phyloP scores from a whole-genome alignment of 2,329 filamentous ascomycete species.

The Apiospora koreana region DNA sequence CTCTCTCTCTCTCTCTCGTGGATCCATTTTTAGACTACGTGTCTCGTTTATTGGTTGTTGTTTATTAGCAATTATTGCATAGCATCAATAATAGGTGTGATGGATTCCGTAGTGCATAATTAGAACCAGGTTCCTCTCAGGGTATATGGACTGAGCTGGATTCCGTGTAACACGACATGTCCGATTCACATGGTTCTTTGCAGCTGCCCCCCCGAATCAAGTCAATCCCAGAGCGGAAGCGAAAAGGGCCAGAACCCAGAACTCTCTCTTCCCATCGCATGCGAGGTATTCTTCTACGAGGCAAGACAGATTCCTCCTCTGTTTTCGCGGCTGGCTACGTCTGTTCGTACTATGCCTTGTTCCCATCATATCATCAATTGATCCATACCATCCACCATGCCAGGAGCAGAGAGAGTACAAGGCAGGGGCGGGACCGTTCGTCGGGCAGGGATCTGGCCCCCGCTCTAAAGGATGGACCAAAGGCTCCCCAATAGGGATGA shows the following conservation, averaged over 20 bases:
- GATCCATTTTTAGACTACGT: background rate
- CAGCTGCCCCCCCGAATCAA: background rate
- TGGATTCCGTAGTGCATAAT: background rate
- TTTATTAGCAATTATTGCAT: slow-evolving; percentile 3
- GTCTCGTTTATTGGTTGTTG: background rate
- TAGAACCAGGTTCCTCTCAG: background rate
- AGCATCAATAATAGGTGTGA: slow-evolving; percentile 8
- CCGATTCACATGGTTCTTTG: slow-evolving; percentile 6
- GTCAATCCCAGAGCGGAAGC: background rate
- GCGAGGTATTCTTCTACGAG: too few relatives aligned
- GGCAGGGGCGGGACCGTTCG: background rate
- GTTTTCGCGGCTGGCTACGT: background rate
- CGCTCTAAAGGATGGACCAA: background rate
- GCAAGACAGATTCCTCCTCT: too few relatives aligned
- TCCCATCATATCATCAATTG: background rate
- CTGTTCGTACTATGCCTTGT: background rate
- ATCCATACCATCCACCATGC: background rate
- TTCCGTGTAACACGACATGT: slow-evolving; percentile 5
- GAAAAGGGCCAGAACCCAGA: background rate
- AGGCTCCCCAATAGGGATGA: slow-evolving; percentile 8
- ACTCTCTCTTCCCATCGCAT: background rate
- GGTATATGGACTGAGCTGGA: background rate
- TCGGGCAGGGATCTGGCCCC: background rate
- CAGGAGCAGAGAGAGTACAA: background rate
- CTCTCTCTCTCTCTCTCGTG: too few relatives aligned